Percentiles rank a stretch among this genome's conserved stretches.
These are phyloP conservation scores for Acmispon strigosus DNA, from an alignment of 306 rosid species.

Conservation along the genomic window DNA sequence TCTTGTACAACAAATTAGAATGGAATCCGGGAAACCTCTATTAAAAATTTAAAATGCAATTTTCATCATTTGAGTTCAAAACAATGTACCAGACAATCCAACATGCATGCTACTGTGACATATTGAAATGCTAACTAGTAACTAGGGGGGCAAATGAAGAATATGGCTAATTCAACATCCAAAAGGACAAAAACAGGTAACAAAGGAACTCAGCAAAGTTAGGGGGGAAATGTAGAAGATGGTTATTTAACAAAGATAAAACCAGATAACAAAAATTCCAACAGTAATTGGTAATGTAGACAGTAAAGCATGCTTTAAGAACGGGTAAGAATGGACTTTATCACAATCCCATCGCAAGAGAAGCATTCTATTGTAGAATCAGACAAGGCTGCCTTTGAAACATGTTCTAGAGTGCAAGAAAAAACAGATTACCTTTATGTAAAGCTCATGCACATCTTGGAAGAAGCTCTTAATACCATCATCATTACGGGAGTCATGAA, in stretches of 20 bases:
- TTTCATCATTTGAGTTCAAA: not conserved
- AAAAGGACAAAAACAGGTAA: not conserved
- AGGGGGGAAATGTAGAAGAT: not conserved
- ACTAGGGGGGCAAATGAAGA: not conserved
- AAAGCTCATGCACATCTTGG: slow-evolving; percentile 97
- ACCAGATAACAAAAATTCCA: not conserved
- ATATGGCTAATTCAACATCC: slow-evolving; percentile 1
- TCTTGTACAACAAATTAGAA: not conserved
- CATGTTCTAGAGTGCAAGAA: not conserved
- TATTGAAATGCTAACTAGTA: not conserved
- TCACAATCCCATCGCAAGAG: slow-evolving; percentile 11
- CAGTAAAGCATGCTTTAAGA: not conserved
- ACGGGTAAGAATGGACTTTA: not conserved
- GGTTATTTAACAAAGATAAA: not conserved
- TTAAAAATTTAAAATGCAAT: not conserved
- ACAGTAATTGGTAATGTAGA: not conserved
- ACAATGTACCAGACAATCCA: not conserved
- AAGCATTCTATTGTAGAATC: not conserved
- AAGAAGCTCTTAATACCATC: slow-evolving; percentile 99
- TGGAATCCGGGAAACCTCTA: not conserved
- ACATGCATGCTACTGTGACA: not conserved
- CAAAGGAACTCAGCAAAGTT: not conserved
- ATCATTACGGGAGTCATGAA: slow-evolving; percentile 91
- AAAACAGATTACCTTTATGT: slow-evolving; percentile 63
- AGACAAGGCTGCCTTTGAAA: not conserved